Conservation (phyloP, 140 eudicot genomes). For the Cichorium intybus region DNA sequence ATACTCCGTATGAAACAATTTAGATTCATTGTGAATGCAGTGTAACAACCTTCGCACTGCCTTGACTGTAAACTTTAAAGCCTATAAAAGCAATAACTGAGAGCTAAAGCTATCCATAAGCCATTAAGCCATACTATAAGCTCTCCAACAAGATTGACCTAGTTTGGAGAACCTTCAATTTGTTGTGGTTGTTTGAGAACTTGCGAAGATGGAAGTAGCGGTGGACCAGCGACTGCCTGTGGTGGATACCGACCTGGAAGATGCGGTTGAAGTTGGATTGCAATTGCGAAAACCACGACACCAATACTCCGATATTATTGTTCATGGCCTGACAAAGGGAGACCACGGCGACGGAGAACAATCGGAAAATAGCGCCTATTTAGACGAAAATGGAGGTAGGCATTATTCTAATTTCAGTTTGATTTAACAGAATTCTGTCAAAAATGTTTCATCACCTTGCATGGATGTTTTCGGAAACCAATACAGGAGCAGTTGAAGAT, state of each 20-base stretch:
- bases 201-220: constrained; percentile 26
- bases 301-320: constrained; percentile 6
- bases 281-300: constrained; percentile 8
- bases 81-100: constrained; percentile 31
- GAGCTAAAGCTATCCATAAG: constrained; percentile 8
- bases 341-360: constrained; percentile 10
- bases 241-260: constrained; percentile 20
- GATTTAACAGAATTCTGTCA: not conserved
- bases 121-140: not conserved
- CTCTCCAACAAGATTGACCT: not conserved
- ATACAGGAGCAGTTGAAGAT: constrained; percentile 29
- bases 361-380: constrained; percentile 13
- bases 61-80: not conserved
- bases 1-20: not conserved
- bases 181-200: constrained; percentile 5
- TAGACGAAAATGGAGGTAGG: constrained; percentile 27
- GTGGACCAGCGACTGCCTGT: constrained; percentile 9
- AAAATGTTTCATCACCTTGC: constrained; percentile 22
- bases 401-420: not conserved
- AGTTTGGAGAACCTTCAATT: not conserved
- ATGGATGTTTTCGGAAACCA: constrained; percentile 21
- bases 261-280: constrained; percentile 18
- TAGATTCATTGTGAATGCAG: constrained; percentile 5
- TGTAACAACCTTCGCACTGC: constrained; percentile 17
- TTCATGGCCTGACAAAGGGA: constrained; percentile 4